Percentiles rank a stretch among this genome's conserved stretches.
Conservation (phyloP, 768 basidiomycete species). For the Lanmaoa rubissima region DNA sequence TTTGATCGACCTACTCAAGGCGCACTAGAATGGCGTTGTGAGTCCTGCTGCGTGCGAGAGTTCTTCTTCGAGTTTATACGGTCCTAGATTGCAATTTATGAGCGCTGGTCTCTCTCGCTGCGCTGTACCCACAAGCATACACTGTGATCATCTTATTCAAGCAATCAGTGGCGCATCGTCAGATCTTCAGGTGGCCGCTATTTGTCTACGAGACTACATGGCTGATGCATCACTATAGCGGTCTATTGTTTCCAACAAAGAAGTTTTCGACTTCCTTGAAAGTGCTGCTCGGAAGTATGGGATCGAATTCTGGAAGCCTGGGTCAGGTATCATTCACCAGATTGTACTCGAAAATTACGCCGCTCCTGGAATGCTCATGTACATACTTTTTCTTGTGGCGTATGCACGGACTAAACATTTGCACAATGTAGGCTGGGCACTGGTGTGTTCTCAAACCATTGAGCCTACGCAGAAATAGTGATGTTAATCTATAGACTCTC, state of each 20-base stretch:
- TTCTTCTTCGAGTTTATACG: constrained; percentile 3
- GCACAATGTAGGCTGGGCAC: constrained; percentile 68
- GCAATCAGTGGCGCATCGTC: constrained; percentile 84
- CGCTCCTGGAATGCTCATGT: constrained; percentile 93
- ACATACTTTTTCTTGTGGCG: constrained; percentile 21
- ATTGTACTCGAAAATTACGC: constrained; percentile 98
- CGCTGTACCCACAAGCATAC: constrained; percentile 89
- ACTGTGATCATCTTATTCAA: constrained; percentile 98
- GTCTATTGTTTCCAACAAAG: constrained; percentile 85
- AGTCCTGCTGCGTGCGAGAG: constrained; percentile 24
- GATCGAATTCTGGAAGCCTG: constrained; percentile 98
- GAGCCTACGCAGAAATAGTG: background rate
- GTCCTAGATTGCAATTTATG: constrained; percentile 88
- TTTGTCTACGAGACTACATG: background rate
- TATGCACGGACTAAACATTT: constrained; percentile 3
- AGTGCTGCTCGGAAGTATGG: constrained; percentile 89
- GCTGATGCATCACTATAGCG: constrained; percentile 42
- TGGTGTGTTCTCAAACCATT: constrained; percentile 42
- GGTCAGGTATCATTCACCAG: constrained; percentile 90
- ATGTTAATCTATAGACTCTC: constrained; percentile 64
- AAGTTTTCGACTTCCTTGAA: constrained; percentile 96
- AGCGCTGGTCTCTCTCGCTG: constrained; percentile 84
- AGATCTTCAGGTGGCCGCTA: constrained; percentile 68
- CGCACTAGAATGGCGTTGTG: constrained; percentile 77
- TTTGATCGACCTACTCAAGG: constrained; percentile 11